Evolutionary conservation across 495 filamentous ascomycete species (phyloP), one percentile per base, ranked within the genome.

Genomic region (Glarea lozoyensis): DNA sequence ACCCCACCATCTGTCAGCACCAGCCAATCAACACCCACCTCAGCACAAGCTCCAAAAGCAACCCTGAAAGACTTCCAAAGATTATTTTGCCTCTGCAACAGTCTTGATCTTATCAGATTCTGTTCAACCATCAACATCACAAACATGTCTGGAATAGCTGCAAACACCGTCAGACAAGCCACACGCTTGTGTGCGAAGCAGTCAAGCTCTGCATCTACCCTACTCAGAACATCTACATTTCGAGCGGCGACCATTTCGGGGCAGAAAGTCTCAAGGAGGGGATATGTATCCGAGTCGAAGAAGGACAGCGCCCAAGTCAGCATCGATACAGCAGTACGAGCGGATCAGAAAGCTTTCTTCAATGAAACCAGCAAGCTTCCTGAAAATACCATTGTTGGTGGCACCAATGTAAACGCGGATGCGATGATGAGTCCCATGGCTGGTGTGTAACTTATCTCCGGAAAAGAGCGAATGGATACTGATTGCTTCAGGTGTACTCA

Each of bases 221-320:
- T 73, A 32, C 62, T 77, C 54, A 56, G 61, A 55, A 58, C 60
- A 50, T 57, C 58, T 45, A 49, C 50, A 43, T 50, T 66, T 63
- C 60, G 61, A 65, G 57, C 68, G 60, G 61, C 67, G 52, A 53
- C 24, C 20, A 44, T 49, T 17, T 13, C 49, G 47, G 27, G 35
- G 31, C 49, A 55, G 51, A 42, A 34, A 18, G 37, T 49, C 18
- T 43, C 61, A 23, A 60, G 60, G 44, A 74, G 88, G 48, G 68
- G 63, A 52, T 96, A 93, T 69, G 88, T 94, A 49, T 81, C 87
- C n/a, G 80, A 86, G 61, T 79, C 85, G 51, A 86, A 83, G 65
- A 69, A 78, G 45, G 77, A 76, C 46, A 76, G 81, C 63, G 88
- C 88, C 17, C 84, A 88, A 55, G 85, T 94, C 56, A 82, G 78